Base-by-base conservation (phyloP, 805 yeast genomes). In the Torulaspora franciscae region DNA sequence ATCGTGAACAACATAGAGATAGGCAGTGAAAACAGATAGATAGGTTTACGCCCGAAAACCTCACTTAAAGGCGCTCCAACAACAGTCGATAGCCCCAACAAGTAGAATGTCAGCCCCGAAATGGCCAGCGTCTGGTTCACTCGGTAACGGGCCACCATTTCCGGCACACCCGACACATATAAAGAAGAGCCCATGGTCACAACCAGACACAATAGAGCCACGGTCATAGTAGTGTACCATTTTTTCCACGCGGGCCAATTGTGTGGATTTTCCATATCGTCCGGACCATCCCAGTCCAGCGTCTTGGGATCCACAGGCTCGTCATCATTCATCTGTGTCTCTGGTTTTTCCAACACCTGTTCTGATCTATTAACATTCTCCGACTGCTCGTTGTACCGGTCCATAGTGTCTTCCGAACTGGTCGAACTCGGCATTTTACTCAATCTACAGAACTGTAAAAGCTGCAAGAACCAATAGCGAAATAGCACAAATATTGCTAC, bases 181-280 rank as follows among this genome's bases (percentile, higher is more conserved):
- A 84, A 68, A 0, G 91, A 84, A 0, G 90, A 81, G 19, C 93
- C 91, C 60, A 85, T 74, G 0, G 89, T 78, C 26, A 83, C 83
- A 27, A 79, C 83, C 28, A 84, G 70, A 70, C 90, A 83, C 38
- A 79, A 67, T 17, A 69, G 47, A 2, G 89, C 88, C 10, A 81
- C 77, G 4, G 78, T 72, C 78, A 80, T 74, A 1, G 90, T 83
- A 45, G 77, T 66, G 32, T 61, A 59, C 89, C 90, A 83, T 64
- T 75, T 80, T 59, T 74, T 80, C 75, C 75, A 67, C 3, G 40
- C 22, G 3, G 85, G 74, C 89, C 89, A 84, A 58, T 83, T 83
- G 47, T 71, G 71, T 8, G 91, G 91, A 58, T 82, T 77, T 23
- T 59, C 85, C 39, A 69, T 71, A 59, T 84, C 90, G 25, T 66